Percentiles rank a stretch among this genome's conserved stretches.
Conservation (phyloP, 2,329 filamentous ascomycete genomes). For the Nakataea oryzae region DNA sequence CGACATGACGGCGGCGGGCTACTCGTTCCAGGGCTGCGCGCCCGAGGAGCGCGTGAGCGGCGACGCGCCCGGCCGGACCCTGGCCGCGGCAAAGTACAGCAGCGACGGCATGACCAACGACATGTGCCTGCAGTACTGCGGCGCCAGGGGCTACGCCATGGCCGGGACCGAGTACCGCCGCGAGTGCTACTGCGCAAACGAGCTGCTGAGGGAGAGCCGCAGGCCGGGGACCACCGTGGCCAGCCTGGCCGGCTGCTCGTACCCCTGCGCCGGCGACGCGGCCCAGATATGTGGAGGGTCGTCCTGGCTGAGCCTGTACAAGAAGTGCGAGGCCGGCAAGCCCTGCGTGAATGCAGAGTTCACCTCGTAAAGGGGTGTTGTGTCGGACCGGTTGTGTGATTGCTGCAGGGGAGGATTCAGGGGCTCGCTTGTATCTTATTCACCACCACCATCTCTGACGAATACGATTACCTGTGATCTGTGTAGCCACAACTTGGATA, state of each 20-base stretch:
- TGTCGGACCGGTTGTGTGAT: too few species aligned
- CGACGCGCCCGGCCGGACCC: slow-evolving; percentile 14
- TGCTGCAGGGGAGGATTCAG: background rate
- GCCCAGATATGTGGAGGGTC: slow-evolving; percentile 10
- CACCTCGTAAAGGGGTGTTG: background rate
- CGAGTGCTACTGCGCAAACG: slow-evolving; percentile 40
- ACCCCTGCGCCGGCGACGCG: slow-evolving; percentile 7
- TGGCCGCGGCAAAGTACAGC: slow-evolving; percentile 3
- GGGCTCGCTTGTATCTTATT: background rate
- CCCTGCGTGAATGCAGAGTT: background rate
- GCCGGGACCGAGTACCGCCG: slow-evolving; percentile 38
- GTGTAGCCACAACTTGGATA: too few species aligned
- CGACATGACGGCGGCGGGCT: slow-evolving; percentile 14
- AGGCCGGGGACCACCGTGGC: slow-evolving; percentile 3
- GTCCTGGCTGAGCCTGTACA: background rate
- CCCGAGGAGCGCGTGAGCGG: slow-evolving; percentile 14
- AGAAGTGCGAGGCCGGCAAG: background rate
- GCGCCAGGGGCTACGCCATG: slow-evolving; percentile 29
- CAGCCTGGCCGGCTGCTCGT: slow-evolving; percentile 5
- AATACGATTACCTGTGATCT: too few species aligned
- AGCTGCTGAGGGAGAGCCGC: slow-evolving; percentile 3
- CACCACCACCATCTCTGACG: too few species aligned
- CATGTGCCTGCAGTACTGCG: slow-evolving; percentile 37
- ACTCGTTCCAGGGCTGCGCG: slow-evolving; percentile 15
- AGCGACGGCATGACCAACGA: slow-evolving; percentile 33